Percentiles rank a stretch among this genome's conserved stretches.
These are phyloP conservation scores for Beverwykella pulmonaria DNA, from an alignment of 495 filamentous ascomycete genomes.

Conservation along the genomic window DNA sequence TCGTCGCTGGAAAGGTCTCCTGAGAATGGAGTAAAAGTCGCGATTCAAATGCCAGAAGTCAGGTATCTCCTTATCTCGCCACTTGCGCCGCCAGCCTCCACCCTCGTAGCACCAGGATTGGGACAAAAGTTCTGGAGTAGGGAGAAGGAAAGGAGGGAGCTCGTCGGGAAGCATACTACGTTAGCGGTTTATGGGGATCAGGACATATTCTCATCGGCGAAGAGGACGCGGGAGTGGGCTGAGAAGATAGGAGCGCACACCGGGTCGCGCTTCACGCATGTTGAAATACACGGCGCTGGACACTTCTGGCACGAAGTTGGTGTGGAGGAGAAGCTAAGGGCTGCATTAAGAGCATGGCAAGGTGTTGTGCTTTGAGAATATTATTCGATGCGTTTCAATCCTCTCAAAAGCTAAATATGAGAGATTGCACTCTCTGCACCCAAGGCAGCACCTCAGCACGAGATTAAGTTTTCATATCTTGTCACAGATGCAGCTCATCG, in stretches of 20 bases:
- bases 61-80: slow-evolving; percentile 84
- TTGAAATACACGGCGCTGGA: slow-evolving; percentile 68
- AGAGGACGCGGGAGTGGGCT: slow-evolving; percentile 72
- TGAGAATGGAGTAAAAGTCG: neutral
- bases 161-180: slow-evolving; percentile 55
- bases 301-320: slow-evolving; percentile 82
- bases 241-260: slow-evolving; percentile 52
- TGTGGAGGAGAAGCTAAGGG: slow-evolving; percentile 58
- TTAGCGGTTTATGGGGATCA: slow-evolving; percentile 77
- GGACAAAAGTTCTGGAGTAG: slow-evolving; percentile 23
- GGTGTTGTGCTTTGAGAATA: neutral
- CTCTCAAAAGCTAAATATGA: too few species aligned
- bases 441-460: too few species aligned
- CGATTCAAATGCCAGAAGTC: slow-evolving; percentile 6
- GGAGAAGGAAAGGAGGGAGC: slow-evolving; percentile 16
- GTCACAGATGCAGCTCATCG: too few species aligned
- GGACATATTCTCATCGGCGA: slow-evolving; percentile 73
- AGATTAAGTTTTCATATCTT: too few species aligned
- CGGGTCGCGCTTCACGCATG: slow-evolving; percentile 52
- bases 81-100: slow-evolving; percentile 60
- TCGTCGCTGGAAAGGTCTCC: neutral
- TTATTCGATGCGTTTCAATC: too few species aligned
- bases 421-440: too few species aligned
- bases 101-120: slow-evolving; percentile 37
- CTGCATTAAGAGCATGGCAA: slow-evolving; percentile 30